phyloP scores from a whole-genome alignment of 192 early-diverging fungal species.

The Allomyces arbusculus region DNA sequence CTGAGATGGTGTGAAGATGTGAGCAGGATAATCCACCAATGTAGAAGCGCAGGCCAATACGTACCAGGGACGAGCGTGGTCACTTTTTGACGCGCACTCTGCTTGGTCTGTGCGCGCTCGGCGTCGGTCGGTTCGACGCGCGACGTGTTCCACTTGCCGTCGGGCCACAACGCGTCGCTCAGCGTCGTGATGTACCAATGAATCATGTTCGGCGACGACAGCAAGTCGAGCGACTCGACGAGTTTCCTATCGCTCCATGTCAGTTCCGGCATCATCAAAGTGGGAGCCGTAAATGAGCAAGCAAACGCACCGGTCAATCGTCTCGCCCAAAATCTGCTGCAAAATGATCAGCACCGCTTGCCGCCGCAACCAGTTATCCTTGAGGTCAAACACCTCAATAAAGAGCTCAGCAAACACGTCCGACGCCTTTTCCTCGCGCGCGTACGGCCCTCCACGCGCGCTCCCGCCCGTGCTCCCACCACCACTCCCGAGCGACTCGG shows the following conservation, averaged over 20 bases:
- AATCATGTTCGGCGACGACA: constrained; percentile 18
- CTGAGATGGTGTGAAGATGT: constrained; percentile 13
- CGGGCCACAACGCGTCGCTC: constrained; percentile 32
- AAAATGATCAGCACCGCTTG: constrained; percentile 69
- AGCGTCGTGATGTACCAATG: constrained; percentile 18
- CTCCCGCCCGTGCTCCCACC: constrained; percentile 9
- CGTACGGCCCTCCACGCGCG: constrained; percentile 1
- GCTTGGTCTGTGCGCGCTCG: constrained; percentile 17
- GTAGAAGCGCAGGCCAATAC: background rate
- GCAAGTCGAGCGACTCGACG: constrained; percentile 14
- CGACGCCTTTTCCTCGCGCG: constrained; percentile 8
- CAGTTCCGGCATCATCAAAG: constrained; percentile 11
- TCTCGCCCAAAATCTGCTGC: constrained; percentile 68
- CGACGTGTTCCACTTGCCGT: constrained; percentile 11
- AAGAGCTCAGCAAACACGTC: constrained; percentile 39
- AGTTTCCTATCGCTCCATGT: constrained; percentile 19
- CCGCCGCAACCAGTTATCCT: constrained; percentile 70
- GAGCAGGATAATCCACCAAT: constrained; percentile 1
- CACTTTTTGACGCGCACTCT: constrained; percentile 27
- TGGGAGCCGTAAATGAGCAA: constrained; percentile 8
- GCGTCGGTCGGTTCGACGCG: constrained; percentile 18
- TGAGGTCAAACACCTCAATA: constrained; percentile 83
- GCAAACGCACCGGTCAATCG: constrained; percentile 51
- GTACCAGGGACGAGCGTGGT: constrained; percentile 32
- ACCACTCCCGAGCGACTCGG: background rate